These are phyloP conservation scores for Debaryomycetaceae sp. DNA, from an alignment of 1,139 yeast species.

Conservation along the genomic window DNA sequence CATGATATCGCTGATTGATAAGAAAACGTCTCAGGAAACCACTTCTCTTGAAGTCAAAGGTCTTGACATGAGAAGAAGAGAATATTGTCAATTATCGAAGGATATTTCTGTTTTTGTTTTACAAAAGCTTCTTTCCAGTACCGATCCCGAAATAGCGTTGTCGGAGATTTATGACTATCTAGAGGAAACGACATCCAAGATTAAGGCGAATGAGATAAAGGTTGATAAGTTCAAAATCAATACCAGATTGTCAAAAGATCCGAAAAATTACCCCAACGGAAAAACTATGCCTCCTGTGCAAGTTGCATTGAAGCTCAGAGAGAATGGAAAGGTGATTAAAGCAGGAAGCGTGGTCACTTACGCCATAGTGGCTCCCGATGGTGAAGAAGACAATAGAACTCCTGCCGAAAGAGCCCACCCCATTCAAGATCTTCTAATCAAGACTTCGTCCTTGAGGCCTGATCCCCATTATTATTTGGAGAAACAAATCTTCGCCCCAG, in stretches of 20 bases:
- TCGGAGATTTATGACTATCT: constrained; percentile 70
- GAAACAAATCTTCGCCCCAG: constrained; percentile 87
- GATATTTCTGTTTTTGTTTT: constrained; percentile 79
- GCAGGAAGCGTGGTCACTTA: constrained; percentile 91
- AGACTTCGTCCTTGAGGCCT: constrained; percentile 51
- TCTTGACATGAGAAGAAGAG: constrained; percentile 95
- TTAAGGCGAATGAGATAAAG: constrained; percentile 59
- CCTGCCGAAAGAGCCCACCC: constrained; percentile 81
- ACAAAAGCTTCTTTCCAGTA: constrained; percentile 65
- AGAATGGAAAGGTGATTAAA: constrained; percentile 77
- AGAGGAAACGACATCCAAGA: constrained; percentile 55
- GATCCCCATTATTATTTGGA: constrained; percentile 81
- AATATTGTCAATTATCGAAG: constrained; percentile 87
- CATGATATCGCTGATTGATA: constrained; percentile 51
- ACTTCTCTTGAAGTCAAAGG: constrained; percentile 85
- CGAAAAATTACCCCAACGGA: constrained; percentile 69
- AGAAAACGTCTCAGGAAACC: constrained; percentile 48
- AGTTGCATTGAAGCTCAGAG: constrained; percentile 78
- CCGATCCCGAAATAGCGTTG: constrained; percentile 76
- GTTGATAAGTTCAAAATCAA: constrained; percentile 68
- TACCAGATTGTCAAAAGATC: constrained; percentile 75
- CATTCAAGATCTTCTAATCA: constrained; percentile 62
- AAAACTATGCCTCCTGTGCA: constrained; percentile 90
- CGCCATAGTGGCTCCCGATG: constrained; percentile 55
- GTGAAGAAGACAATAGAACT: constrained; percentile 31